Evolutionary conservation across 345 rosid genomes (phyloP).

Genomic region (Cardamine resedifolia): DNA sequence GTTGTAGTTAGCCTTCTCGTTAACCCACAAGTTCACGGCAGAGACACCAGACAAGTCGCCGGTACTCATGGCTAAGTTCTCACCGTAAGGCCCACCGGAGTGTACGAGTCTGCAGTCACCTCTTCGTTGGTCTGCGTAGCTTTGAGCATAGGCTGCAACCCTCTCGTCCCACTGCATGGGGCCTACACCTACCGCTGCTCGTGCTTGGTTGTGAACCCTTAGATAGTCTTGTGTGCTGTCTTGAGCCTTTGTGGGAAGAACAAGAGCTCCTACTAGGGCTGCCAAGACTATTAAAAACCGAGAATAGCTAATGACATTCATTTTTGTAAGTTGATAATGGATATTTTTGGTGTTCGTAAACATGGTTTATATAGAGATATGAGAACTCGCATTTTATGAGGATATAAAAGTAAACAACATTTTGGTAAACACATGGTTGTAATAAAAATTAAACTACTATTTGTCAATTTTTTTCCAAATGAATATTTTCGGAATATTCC

Average conservation of each 20-base stretch:
- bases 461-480: too few species aligned
- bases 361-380: slow-evolving; percentile 17
- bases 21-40: slow-evolving; percentile 30
- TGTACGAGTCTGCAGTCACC: slow-evolving; percentile 25
- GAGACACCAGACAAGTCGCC: not conserved
- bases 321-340: not conserved
- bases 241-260: slow-evolving; percentile 28
- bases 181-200: slow-evolving; percentile 13
- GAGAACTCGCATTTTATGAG: not conserved
- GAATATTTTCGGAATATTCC: too few species aligned
- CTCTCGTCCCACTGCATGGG: slow-evolving; percentile 23
- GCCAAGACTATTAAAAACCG: slow-evolving; percentile 2
- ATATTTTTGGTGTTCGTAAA: not conserved
- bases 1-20: slow-evolving; percentile 29
- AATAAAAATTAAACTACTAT: too few species aligned
- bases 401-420: not conserved
- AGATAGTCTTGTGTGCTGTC: slow-evolving; percentile 28
- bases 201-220: slow-evolving; percentile 22
- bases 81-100: slow-evolving; percentile 31
- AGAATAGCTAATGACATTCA: not conserved
- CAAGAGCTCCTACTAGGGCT: slow-evolving; percentile 21
- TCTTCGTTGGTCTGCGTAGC: slow-evolving; percentile 15
- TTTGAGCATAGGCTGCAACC: slow-evolving; percentile 17
- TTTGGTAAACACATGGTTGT: too few species aligned
- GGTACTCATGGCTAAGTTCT: slow-evolving; percentile 10